These are phyloP conservation scores for Eimeria necatrix DNA, from an alignment of 169 alveolate species.

Conservation along the genomic window DNA sequence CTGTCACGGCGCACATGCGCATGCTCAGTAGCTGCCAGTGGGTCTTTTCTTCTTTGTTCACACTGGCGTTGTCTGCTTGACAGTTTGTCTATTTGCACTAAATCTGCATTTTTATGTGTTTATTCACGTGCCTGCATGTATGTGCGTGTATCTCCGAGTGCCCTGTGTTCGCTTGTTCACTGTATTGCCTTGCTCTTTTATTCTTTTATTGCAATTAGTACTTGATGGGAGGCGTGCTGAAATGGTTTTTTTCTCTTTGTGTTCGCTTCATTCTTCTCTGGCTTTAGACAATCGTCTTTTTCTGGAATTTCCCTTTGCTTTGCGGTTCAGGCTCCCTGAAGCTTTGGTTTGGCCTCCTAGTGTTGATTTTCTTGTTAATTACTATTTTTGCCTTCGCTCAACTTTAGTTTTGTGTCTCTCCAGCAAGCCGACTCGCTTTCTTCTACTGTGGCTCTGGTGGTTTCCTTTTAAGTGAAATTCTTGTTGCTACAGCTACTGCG, in stretches of 20 bases:
- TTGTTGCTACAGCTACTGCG: background rate
- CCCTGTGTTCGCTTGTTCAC: background rate
- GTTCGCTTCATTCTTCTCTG: too few species aligned
- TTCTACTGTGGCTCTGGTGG: background rate
- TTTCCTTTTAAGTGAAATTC: background rate
- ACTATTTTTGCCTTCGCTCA: too few species aligned
- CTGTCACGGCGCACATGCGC: too few species aligned
- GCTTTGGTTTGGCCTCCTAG: too few species aligned
- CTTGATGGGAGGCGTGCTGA: too few species aligned
- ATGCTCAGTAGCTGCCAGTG: too few species aligned
- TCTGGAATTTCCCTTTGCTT: too few species aligned
- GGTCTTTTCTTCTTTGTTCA: background rate
- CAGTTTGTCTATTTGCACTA: background rate
- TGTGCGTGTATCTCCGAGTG: background rate
- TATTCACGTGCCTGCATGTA: background rate
- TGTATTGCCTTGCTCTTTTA: background rate
- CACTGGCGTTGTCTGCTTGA: background rate
- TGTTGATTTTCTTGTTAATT: too few species aligned
- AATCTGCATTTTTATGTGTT: background rate
- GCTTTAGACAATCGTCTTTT: too few species aligned
- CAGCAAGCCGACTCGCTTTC: background rate
- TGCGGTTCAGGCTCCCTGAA: too few species aligned
- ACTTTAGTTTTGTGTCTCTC: too few species aligned
- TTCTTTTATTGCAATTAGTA: background rate
- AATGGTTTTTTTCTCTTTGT: too few species aligned